phyloP scores from a whole-genome alignment of 768 basidiomycete genomes.

The Kockovaella imperatae region DNA sequence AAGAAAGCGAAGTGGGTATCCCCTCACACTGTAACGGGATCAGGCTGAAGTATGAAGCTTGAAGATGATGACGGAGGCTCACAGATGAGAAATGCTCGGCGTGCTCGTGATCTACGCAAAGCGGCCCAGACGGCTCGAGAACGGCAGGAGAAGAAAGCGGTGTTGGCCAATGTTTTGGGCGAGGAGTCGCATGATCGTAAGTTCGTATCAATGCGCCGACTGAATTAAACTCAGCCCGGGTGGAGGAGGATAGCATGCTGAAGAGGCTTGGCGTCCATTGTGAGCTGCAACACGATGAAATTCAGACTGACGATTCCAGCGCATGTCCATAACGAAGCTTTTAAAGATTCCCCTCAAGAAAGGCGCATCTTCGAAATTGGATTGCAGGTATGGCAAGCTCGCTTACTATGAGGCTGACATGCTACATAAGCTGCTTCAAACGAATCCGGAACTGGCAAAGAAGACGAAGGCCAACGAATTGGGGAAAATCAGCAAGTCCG shows the following conservation, averaged over 20 bases:
- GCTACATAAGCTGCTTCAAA: conserved; percentile 15
- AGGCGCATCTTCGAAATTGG: conserved; percentile 34
- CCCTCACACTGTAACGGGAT: no score
- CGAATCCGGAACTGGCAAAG: conserved; percentile 22
- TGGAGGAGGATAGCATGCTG: background rate
- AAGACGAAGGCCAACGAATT: conserved; percentile 36
- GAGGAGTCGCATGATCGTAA: conserved; percentile 4
- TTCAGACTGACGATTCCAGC: conserved; percentile 6
- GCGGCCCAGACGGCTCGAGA: background rate
- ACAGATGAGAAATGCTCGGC: conserved; percentile 22
- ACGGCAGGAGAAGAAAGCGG: conserved; percentile 9
- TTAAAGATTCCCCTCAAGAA: conserved; percentile 30
- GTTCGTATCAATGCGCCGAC: background rate
- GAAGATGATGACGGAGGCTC: conserved; percentile 19
- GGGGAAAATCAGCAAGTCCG: conserved; percentile 16
- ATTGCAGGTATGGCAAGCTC: conserved; percentile 20
- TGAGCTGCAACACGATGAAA: background rate
- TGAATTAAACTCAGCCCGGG: background rate
- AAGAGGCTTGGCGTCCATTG: conserved; percentile 7
- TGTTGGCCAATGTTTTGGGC: conserved; percentile 18
- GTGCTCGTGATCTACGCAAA: conserved; percentile 8
- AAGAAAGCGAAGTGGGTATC: no score
- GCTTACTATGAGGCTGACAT: background rate
- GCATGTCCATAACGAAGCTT: conserved; percentile 26
- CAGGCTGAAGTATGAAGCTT: no score